These are phyloP conservation scores for Pisolithus tinctorius DNA, from an alignment of 768 basidiomycete genomes.

Conservation along the genomic window DNA sequence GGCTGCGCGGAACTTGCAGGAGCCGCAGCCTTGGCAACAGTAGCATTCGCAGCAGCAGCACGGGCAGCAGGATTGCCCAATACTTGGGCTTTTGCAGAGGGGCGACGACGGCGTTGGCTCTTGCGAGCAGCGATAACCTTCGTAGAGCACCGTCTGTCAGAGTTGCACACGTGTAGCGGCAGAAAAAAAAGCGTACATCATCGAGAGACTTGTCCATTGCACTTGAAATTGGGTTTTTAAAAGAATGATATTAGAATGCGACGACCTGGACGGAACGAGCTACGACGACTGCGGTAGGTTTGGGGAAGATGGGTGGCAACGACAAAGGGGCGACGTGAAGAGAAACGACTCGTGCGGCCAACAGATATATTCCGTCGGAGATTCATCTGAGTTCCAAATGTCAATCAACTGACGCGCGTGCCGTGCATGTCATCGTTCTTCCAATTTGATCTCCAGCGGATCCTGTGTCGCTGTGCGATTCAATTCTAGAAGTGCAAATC, in stretches of 20 bases:
- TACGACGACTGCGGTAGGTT: neutral
- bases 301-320: conserved; percentile 15
- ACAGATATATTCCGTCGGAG: conserved; percentile 20
- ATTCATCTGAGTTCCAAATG: conserved; percentile 17
- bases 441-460: no score
- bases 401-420: neutral
- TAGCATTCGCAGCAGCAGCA: conserved; percentile 42
- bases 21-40: conserved; percentile 35
- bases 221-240: neutral
- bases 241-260: neutral
- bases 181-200: conserved; percentile 47
- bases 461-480: no score
- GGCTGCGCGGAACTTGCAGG: conserved; percentile 30
- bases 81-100: conserved; percentile 48
- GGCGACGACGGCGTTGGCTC: conserved; percentile 36
- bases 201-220: conserved; percentile 82
- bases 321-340: conserved; percentile 24
- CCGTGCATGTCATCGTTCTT: no score
- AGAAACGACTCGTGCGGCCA: neutral
- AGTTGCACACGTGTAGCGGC: conserved; percentile 11
- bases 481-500: neutral
- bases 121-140: conserved; percentile 67
- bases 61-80: conserved; percentile 55
- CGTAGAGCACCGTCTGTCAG: conserved; percentile 11
- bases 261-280: neutral